These are phyloP conservation scores for Melampsora americana DNA, from an alignment of 1,284 basidiomycete species.

Conservation along the genomic window DNA sequence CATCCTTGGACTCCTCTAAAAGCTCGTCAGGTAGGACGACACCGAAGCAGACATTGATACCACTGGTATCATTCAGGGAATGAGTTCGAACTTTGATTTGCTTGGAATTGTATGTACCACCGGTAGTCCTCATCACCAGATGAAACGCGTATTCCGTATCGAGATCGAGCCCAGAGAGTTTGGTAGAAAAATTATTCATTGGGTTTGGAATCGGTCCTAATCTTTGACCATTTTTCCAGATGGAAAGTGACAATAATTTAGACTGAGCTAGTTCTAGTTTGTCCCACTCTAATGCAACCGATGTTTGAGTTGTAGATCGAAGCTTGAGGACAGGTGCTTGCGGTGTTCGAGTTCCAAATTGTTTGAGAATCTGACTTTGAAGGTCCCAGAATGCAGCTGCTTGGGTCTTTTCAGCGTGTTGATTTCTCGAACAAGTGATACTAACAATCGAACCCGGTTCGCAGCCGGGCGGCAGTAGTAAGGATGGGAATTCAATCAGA, in stretches of 20 bases:
- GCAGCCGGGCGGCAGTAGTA: slow-evolving; percentile 82
- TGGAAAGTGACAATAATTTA: slow-evolving; percentile 77
- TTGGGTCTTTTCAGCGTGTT: slow-evolving; percentile 72
- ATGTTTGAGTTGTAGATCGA: slow-evolving; percentile 91
- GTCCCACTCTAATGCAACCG: slow-evolving; percentile 84
- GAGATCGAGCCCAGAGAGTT: slow-evolving; percentile 70
- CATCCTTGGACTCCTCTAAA: slow-evolving; percentile 71
- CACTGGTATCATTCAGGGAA: slow-evolving; percentile 87
- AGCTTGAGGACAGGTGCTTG: slow-evolving; percentile 67
- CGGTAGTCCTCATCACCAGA: slow-evolving; percentile 77
- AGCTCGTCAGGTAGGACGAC: slow-evolving; percentile 72
- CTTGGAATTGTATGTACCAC: slow-evolving; percentile 81
- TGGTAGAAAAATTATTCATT: slow-evolving; percentile 75
- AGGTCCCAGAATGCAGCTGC: slow-evolving; percentile 75
- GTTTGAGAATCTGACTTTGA: slow-evolving; percentile 72
- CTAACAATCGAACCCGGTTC: slow-evolving; percentile 93
- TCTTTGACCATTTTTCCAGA: slow-evolving; percentile 82
- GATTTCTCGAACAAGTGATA: slow-evolving; percentile 82
- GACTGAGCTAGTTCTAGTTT: slow-evolving; percentile 76
- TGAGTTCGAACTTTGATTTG: slow-evolving; percentile 77
- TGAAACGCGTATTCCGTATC: slow-evolving; percentile 89
- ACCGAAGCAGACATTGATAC: slow-evolving; percentile 86
- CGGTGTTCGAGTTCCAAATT: slow-evolving; percentile 69
- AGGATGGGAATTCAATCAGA: slow-evolving; percentile 89
- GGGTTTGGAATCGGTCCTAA: slow-evolving; percentile 79